phyloP scores from a whole-genome alignment of 441 rosid species.

The Gossypium davidsonii region DNA sequence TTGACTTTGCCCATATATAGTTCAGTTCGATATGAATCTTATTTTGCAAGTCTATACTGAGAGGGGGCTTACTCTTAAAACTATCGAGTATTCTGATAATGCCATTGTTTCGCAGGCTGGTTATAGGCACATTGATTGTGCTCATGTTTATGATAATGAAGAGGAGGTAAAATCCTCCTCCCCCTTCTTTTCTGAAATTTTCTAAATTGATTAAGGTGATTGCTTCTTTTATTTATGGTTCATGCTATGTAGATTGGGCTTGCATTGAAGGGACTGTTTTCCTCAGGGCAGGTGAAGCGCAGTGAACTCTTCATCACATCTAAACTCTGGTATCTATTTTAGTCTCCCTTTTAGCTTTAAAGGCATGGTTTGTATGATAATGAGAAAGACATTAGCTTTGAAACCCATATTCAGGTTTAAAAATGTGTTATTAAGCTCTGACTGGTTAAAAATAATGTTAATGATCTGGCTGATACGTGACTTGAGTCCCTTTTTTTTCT shows the following conservation, averaged over 20 bases:
- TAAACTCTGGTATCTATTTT: slow-evolving; percentile 37
- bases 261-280: slow-evolving; percentile 41
- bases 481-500: background rate
- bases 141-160: slow-evolving; percentile 41
- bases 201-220: background rate
- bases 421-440: background rate
- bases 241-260: slow-evolving; percentile 36
- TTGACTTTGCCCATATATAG: background rate
- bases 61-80: background rate
- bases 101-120: slow-evolving; percentile 35
- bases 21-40: background rate
- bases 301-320: slow-evolving; percentile 43
- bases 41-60: too few species aligned
- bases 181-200: background rate
- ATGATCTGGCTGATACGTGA: background rate
- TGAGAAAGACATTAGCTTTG: too few species aligned
- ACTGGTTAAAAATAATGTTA: background rate
- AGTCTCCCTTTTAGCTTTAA: background rate
- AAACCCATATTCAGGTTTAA: too few species aligned
- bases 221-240: background rate
- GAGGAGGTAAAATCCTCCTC: slow-evolving; percentile 35
- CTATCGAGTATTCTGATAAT: background rate
- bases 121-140: slow-evolving; percentile 60
- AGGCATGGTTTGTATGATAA: background rate
- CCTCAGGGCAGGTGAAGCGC: slow-evolving; percentile 38